A percentile compares a stretch with the other conserved stretches of the same genome.
These are phyloP conservation scores for Fistulinella cinereoalba DNA, from an alignment of 1,284 basidiomycete genomes.

Conservation along the genomic window DNA sequence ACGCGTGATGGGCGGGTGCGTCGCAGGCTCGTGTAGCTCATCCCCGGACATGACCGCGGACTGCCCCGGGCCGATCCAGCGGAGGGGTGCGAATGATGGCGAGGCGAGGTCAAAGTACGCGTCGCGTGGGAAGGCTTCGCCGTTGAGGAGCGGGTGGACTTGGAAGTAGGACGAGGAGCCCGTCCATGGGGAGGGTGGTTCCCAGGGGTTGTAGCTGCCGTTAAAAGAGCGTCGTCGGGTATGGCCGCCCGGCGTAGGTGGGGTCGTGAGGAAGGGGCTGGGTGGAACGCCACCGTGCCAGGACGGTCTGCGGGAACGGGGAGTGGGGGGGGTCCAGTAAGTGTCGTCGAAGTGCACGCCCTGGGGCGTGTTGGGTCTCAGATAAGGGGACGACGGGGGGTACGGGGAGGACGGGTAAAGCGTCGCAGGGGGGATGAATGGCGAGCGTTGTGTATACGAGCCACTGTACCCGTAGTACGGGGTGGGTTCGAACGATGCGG, in stretches of 20 bases:
- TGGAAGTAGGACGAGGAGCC: constrained; percentile 37
- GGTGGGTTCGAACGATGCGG: constrained; percentile 30
- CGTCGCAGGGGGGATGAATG: constrained; percentile 40
- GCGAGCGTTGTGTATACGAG: constrained; percentile 34
- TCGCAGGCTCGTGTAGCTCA: constrained; percentile 52
- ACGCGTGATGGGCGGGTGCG: constrained; percentile 52
- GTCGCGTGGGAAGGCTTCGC: constrained; percentile 43
- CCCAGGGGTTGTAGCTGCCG: constrained; percentile 25
- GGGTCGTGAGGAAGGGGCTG: constrained; percentile 25
- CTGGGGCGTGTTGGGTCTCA: constrained; percentile 23
- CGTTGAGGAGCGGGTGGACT: constrained; percentile 58
- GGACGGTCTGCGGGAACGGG: constrained; percentile 39
- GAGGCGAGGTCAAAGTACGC: constrained; percentile 56
- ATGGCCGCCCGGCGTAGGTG: constrained; percentile 10
- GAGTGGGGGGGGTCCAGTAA: constrained; percentile 26
- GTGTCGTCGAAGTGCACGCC: constrained; percentile 15
- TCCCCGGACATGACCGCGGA: constrained; percentile 37
- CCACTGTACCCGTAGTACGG: constrained; percentile 30
- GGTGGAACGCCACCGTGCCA: constrained; percentile 36
- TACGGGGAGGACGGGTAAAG: constrained; percentile 35
- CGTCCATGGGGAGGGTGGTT: constrained; percentile 24
- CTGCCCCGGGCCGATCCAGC: constrained; percentile 39
- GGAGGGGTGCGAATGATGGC: constrained; percentile 45
- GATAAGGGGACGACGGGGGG: constrained; percentile 18
- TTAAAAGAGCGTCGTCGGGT: constrained; percentile 45